Conservation (phyloP, 2,329 filamentous ascomycete genomes). For the Myotisia sp. region DNA sequence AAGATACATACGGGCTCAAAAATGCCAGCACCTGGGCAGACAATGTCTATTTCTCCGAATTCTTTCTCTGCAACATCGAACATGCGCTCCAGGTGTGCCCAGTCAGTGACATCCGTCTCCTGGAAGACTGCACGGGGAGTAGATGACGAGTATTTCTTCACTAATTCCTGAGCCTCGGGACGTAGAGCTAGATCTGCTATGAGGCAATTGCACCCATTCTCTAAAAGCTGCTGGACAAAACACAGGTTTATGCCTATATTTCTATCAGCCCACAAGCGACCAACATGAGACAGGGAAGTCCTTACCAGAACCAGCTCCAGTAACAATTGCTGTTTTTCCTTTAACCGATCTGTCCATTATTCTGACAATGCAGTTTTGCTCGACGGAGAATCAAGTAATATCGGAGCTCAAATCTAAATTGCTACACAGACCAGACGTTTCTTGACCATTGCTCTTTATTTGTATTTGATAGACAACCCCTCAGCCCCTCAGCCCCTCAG, state of each 20-base stretch:
- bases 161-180: conserved; percentile 30
- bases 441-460: too few relatives aligned
- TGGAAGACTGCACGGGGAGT: conserved; percentile 30
- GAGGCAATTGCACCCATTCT: conserved; percentile 34
- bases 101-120: conserved; percentile 36
- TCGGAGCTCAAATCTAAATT: too few relatives aligned
- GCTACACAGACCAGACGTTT: too few relatives aligned
- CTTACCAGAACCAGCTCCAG: conserved; percentile 40
- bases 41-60: conserved; percentile 35
- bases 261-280: too few relatives aligned
- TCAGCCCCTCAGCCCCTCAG: too few relatives aligned
- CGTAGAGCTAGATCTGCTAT: conserved; percentile 33
- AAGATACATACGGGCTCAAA: conserved; percentile 28
- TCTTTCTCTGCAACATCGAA: conserved; percentile 36
- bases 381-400: too few relatives aligned
- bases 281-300: too few relatives aligned
- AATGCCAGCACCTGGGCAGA: conserved; percentile 35
- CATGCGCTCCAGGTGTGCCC: conserved; percentile 36
- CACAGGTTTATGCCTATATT: conserved; percentile 34
- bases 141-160: conserved; percentile 24
- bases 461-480: too few relatives aligned
- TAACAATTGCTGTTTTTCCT: conserved; percentile 39
- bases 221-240: conserved; percentile 31
- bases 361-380: too few relatives aligned
- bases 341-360: conserved; percentile 28